A percentile compares a stretch with the other conserved stretches of the same genome.
Conservation (phyloP, 352 stramenopile genomes). For the Globisporangium okanoganense region DNA sequence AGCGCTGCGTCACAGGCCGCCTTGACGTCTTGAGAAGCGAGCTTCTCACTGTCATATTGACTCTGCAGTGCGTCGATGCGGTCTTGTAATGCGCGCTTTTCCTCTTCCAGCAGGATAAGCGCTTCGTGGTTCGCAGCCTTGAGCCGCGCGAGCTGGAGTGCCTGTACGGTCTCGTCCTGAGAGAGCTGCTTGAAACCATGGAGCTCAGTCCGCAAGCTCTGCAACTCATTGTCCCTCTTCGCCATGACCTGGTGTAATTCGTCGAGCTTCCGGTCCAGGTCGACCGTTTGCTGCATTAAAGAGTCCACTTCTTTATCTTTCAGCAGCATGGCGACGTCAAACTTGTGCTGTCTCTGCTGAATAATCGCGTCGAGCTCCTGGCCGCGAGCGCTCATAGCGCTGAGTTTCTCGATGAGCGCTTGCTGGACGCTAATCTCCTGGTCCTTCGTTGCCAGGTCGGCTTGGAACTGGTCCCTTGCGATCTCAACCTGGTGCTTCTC, state of each 20-base stretch:
- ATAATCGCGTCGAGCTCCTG: slow-evolving; percentile 8
- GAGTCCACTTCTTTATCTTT: slow-evolving; percentile 41
- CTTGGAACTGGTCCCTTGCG: not conserved
- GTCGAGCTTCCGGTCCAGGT: slow-evolving; percentile 32
- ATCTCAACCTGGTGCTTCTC: slow-evolving; percentile 16
- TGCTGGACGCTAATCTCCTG: slow-evolving; percentile 1
- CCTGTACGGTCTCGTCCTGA: slow-evolving; percentile 72
- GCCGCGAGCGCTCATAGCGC: not conserved
- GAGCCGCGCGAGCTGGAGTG: slow-evolving; percentile 57
- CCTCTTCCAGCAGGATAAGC: slow-evolving; percentile 47
- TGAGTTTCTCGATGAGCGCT: slow-evolving; percentile 7
- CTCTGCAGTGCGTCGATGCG: slow-evolving; percentile 17
- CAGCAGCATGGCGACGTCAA: not conserved
- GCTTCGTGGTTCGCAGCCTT: slow-evolving; percentile 60
- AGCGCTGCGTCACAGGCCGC: slow-evolving; percentile 19
- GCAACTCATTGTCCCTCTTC: slow-evolving; percentile 26
- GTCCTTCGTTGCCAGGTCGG: not conserved
- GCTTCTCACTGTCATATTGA: slow-evolving; percentile 9
- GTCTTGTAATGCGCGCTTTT: slow-evolving; percentile 46
- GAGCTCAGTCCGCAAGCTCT: slow-evolving; percentile 26
- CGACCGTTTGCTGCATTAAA: slow-evolving; percentile 44
- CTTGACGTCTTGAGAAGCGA: not conserved
- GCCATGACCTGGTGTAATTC: slow-evolving; percentile 19
- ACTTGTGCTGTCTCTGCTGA: not conserved
- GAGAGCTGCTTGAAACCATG: slow-evolving; percentile 43